Conservation (phyloP, 352 stramenopile species). For the Sclerospora graminicola region DNA sequence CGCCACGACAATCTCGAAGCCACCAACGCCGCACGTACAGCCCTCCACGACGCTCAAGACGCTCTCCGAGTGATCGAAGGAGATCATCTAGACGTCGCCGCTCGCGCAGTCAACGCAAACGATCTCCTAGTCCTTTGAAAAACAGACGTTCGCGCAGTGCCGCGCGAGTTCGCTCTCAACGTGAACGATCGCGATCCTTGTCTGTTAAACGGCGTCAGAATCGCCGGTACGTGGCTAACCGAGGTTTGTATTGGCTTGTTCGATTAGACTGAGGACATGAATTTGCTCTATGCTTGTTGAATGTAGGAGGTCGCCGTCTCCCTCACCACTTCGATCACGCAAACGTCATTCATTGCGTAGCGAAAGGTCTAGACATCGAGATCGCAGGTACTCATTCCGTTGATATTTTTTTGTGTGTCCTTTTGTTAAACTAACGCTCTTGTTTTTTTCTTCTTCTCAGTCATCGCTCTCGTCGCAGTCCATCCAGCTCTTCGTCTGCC, state of each 20-base stretch:
- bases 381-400: conserved; percentile 13
- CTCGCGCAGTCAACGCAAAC: conserved; percentile 4
- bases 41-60: conserved; percentile 3
- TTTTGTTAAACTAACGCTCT: too few relatives aligned
- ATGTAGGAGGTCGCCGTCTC: conserved; percentile 17
- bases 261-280: background rate
- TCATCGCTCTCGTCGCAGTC: conserved; percentile 13
- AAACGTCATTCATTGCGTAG: conserved; percentile 7
- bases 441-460: conserved; percentile 4
- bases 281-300: background rate
- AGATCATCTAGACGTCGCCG: conserved; percentile 3
- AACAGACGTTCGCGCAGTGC: conserved; percentile 12
- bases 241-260: background rate
- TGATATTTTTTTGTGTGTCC: too few relatives aligned
- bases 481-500: conserved; percentile 16
- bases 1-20: conserved; percentile 10
- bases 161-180: conserved; percentile 10
- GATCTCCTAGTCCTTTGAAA: conserved; percentile 6
- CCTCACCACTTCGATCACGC: conserved; percentile 11
- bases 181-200: conserved; percentile 12
- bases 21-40: conserved; percentile 4
- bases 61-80: conserved; percentile 8
- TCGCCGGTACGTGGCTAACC: conserved; percentile 7
- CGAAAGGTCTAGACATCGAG: conserved; percentile 3
- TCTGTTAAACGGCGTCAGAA: conserved; percentile 18